These are phyloP conservation scores for Colletotrichum lindemuthianum DNA, from an alignment of 2,329 filamentous ascomycete genomes.

Conservation along the genomic window DNA sequence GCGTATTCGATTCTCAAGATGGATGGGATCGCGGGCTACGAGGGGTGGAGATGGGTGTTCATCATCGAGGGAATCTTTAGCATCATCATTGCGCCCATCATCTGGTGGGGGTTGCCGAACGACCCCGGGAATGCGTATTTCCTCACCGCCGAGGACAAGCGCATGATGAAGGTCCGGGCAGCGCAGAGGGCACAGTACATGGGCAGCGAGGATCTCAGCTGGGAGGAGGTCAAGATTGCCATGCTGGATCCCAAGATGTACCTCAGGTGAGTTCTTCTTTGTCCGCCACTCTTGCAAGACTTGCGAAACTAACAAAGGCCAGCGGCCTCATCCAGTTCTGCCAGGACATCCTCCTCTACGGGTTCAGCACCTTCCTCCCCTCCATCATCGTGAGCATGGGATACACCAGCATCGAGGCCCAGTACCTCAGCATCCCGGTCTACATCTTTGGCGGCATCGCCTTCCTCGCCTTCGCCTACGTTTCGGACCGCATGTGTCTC, in stretches of 20 bases:
- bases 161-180: constrained; percentile 60
- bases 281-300: neutral
- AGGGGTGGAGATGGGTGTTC: constrained; percentile 59
- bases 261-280: constrained; percentile 48
- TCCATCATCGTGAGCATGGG: constrained; percentile 64
- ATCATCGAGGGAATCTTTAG: constrained; percentile 61
- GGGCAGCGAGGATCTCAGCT: constrained; percentile 59
- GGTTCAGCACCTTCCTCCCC: constrained; percentile 68
- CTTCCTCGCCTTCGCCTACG: constrained; percentile 55
- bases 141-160: constrained; percentile 56
- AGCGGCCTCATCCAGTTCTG: constrained; percentile 59
- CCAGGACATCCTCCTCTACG: constrained; percentile 62
- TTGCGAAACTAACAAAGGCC: constrained; percentile 11
- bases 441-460: constrained; percentile 59
- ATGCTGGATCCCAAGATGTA: constrained; percentile 62
- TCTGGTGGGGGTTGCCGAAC: constrained; percentile 59
- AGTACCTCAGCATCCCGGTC: constrained; percentile 67
- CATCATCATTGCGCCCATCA: constrained; percentile 51
- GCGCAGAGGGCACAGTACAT: constrained; percentile 58
- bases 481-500: constrained; percentile 55
- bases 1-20: constrained; percentile 61
- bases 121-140: constrained; percentile 59
- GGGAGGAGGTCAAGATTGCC: constrained; percentile 59
- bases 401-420: constrained; percentile 59
- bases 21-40: constrained; percentile 49